A percentile compares a stretch with the other conserved stretches of the same genome.
Evolutionary conservation across 129 eudicot genomes (phyloP).

Genomic region (Deinandra increscens): DNA sequence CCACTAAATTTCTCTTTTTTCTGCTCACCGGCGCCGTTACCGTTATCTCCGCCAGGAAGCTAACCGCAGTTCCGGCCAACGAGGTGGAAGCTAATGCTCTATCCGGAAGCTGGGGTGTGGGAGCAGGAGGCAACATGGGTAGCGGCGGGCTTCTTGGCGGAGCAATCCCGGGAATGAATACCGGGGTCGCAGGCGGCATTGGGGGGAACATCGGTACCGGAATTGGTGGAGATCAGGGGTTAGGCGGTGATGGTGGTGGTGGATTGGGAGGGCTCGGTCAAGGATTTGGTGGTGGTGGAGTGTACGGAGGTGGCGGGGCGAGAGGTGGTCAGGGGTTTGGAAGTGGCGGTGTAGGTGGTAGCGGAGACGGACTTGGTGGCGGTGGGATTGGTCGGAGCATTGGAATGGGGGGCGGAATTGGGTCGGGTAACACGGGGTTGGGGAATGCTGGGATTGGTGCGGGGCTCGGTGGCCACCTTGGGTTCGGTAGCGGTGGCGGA

Average conservation of each 20-base stretch:
- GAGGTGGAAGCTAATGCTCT: conserved; percentile 30
- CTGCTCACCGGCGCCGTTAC: conserved; percentile 31
- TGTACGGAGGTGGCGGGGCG: conserved; percentile 33
- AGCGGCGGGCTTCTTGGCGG: conserved; percentile 38
- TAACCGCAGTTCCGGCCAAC: not conserved
- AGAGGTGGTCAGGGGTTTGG: conserved; percentile 33
- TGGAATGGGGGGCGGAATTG: conserved; percentile 36
- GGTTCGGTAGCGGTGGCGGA: conserved; percentile 36
- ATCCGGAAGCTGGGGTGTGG: conserved; percentile 37
- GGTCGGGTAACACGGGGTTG: conserved; percentile 25
- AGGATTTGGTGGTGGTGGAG: conserved; percentile 36
- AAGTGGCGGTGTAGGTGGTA: conserved; percentile 21
- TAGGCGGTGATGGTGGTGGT: conserved; percentile 23
- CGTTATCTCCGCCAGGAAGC: conserved; percentile 34
- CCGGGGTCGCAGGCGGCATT: conserved; percentile 36
- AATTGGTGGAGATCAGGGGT: conserved; percentile 28
- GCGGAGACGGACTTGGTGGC: conserved; percentile 18
- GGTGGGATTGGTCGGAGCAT: conserved; percentile 32
- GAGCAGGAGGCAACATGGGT: conserved; percentile 36
- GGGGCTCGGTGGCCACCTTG: conserved; percentile 28
- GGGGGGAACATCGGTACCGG: conserved; percentile 48
- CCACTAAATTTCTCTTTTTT: conserved; percentile 23
- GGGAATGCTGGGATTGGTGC: conserved; percentile 33
- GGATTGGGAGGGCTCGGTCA: conserved; percentile 35
- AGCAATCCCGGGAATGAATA: conserved; percentile 35